These are phyloP conservation scores for Filobasidium wieringae DNA, from an alignment of 768 basidiomycete genomes.

Conservation along the genomic window DNA sequence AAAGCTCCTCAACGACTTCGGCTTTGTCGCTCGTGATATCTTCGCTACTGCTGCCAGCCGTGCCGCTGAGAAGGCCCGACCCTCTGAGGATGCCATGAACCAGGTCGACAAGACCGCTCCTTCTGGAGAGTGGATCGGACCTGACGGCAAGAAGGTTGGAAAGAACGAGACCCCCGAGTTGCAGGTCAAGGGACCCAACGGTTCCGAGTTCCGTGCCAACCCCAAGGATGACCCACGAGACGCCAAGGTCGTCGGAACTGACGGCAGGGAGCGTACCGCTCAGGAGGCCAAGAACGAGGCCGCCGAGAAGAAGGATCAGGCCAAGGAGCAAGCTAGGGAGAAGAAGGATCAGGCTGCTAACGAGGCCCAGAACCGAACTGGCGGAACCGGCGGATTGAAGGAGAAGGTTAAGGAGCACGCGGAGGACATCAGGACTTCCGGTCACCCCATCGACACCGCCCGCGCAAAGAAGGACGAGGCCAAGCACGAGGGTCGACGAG, in stretches of 20 bases:
- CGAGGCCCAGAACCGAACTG: conserved; percentile 22
- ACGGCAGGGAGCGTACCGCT: conserved; percentile 37
- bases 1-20: conserved; percentile 54
- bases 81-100: conserved; percentile 52
- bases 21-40: conserved; percentile 54
- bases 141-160: conserved; percentile 41
- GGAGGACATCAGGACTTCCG: conserved; percentile 24
- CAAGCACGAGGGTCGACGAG: conserved; percentile 18
- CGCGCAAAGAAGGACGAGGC: conserved; percentile 30
- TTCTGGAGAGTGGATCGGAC: conserved; percentile 52
- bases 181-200: conserved; percentile 45
- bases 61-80: conserved; percentile 58
- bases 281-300: conserved; percentile 31
- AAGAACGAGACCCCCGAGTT: conserved; percentile 46
- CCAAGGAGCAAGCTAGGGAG: conserved; percentile 23
- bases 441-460: conserved; percentile 32
- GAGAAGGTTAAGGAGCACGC: conserved; percentile 28
- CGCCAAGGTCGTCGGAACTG: conserved; percentile 39
- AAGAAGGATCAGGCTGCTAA: conserved; percentile 25
- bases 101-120: conserved; percentile 60
- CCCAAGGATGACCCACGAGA: conserved; percentile 45
- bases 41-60: conserved; percentile 62
- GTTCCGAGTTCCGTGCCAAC: conserved; percentile 44
- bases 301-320: conserved; percentile 33
- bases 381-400: conserved; percentile 20